Evolutionary conservation across 2,329 filamentous ascomycete genomes (phyloP), one percentile per base, ranked within the genome.

Genomic region (Sarocladiaceae sp.): DNA sequence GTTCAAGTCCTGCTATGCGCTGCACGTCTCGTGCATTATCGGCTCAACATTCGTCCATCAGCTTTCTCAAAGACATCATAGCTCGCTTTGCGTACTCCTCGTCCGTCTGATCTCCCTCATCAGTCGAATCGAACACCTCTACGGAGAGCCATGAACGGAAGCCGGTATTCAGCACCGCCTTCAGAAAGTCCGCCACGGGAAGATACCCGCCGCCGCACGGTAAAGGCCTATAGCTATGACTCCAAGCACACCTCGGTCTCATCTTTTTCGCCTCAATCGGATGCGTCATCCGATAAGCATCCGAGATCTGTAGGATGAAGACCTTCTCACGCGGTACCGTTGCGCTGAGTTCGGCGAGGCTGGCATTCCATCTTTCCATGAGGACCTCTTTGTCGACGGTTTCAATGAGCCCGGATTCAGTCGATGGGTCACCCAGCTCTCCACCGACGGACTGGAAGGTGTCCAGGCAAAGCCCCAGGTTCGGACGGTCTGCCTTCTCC

Each of bases 391-490:
- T 61, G 2, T 59, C 58, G 0, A 62, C 29, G 0, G 68, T 65
- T 53, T 85, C 79, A 1, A 84, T 66, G 2, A 82, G 59, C 0
- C 87, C 87, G 0, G 80, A 83, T 1, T 65, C 51, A 0, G 84
- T 88, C 0, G 79, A 84, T 0, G 88, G 88, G 58, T 91, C 86
- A 0, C 74, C 87, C 78, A 81, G 91, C 62, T 92, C 87, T 1
- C 83, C 80, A 0, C 86, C 87, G 0, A 81, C 84, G 2, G 80
- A 85, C 62, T 92, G 87, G 68, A 92, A 92, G 0, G 87, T 91
- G 59, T 93, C 87, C 1, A 93, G 76, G 58, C 87, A 92, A 0
- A 92, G 70, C 0, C 88, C 87, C 11, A 90, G 72, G 55, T 92
- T 91, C 0, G 75, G 72, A 2, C 83, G 68, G 57, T 88, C 70